phyloP scores from a whole-genome alignment of 352 stramenopile genomes.

The Phytophthora sp. region DNA sequence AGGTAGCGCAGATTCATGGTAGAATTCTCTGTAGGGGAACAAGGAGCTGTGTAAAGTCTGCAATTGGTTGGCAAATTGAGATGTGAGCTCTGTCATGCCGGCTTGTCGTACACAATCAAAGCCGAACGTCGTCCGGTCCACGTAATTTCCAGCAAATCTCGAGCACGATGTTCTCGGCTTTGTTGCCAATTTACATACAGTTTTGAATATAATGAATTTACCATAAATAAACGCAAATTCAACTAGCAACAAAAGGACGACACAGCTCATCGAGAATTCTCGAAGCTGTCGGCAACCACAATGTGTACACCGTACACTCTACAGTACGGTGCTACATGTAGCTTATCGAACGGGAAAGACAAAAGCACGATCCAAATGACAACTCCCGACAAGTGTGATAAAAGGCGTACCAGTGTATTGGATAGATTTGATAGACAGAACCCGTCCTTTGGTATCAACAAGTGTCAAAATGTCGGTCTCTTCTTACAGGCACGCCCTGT shows the following conservation, averaged over 20 bases:
- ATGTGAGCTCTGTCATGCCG: constrained; percentile 1
- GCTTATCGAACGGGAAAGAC: neutral
- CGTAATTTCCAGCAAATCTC: constrained; percentile 4
- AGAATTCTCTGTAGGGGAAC: neutral
- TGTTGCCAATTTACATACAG: neutral
- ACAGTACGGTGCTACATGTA: too few relatives aligned
- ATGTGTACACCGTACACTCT: too few relatives aligned
- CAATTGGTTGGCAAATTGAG: neutral
- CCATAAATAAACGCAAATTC: too few relatives aligned
- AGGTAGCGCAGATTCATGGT: neutral
- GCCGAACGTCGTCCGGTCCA: neutral
- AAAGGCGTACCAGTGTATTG: too few relatives aligned
- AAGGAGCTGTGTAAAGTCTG: neutral
- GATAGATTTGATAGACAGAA: too few relatives aligned
- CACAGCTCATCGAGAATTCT: neutral
- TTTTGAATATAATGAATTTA: neutral
- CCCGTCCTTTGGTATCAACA: too few relatives aligned
- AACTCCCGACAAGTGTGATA: too few relatives aligned
- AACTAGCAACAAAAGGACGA: neutral
- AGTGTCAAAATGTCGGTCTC: too few relatives aligned
- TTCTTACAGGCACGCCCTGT: too few relatives aligned
- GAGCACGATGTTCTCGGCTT: neutral
- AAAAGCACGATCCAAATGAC: neutral
- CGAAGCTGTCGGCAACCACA: neutral
- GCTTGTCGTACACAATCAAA: neutral